Base-by-base conservation (phyloP, 495 filamentous ascomycete genomes). In the Neurospora sp. region DNA sequence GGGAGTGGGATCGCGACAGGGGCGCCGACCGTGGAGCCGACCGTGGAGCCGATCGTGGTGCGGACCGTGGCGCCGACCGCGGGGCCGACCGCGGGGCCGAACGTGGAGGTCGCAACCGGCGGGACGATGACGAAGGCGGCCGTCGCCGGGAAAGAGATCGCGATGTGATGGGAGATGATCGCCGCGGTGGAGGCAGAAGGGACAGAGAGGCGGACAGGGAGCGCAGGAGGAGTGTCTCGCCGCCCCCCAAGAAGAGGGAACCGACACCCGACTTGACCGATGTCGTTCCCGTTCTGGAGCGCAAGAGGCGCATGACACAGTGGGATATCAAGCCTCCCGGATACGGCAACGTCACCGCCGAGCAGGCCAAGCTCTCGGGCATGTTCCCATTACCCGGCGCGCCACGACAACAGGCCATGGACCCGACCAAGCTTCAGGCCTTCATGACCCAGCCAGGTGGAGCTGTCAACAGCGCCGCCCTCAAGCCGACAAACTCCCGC, bases 321-420 rank as follows among this genome's bases (percentile, higher is more conserved):
- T 99, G 96, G 96, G 96, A 99, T 81, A 97, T 99, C 81, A 99
- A 98, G 85, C 96, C 96, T 14, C 93, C 93, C 27, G 95, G 96
- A 39, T 99, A 99, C 78, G 96, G 98, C 82, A 97, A 97, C 83
- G 96, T 99, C 74, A 98, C 96, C 14, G 96, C 96, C 35, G 96
- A 99, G 81, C 96, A 98, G 80, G 96, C 96, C 37, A 99, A 99
- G 86, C 88, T 99, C 41, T 99, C 96, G n/a, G 93, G 93, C 83
- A 97, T 98, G 96, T 99, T 99, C 85, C 94, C 96, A 73, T 89
- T 99, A 10, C 96, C 96, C 6, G 96, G 96, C 74, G 96, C 95
- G 59, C 96, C 96, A 70, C 90, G 96, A 75, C 94, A 97, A 77
- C 94, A 97, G 78, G 93, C 94, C 4, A 96, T 99, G 92, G 96